These are phyloP conservation scores for Larix kaempferi DNA, from an alignment of 75 land plant genomes.

Conservation along the genomic window DNA sequence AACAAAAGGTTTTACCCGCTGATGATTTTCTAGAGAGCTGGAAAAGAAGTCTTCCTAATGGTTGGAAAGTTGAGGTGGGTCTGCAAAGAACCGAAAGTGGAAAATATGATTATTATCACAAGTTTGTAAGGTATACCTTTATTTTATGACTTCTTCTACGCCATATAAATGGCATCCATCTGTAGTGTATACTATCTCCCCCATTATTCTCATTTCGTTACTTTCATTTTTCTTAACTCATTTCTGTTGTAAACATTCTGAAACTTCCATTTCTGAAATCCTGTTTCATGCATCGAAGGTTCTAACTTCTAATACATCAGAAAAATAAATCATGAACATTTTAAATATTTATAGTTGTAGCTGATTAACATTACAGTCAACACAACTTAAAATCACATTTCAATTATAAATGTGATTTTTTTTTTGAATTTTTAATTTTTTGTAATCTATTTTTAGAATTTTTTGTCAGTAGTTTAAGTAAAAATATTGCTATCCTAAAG, in stretches of 20 bases:
- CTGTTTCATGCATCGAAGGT: background rate
- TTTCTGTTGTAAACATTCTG: background rate
- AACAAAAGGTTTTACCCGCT: background rate
- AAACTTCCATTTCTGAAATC: background rate
- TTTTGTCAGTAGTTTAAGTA: too few relatives aligned
- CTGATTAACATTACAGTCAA: too few relatives aligned
- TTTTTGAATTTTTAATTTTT: too few relatives aligned
- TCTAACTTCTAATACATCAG: background rate
- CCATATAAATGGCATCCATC: background rate
- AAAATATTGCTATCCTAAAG: too few relatives aligned
- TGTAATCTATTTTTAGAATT: too few relatives aligned
- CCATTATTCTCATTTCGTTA: background rate
- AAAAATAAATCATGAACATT: background rate
- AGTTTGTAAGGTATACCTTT: conserved; percentile 5
- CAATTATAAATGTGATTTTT: too few relatives aligned
- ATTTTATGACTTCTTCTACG: background rate
- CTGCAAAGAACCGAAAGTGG: background rate
- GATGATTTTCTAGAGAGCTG: background rate
- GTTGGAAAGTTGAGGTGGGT: background rate
- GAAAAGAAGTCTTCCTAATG: background rate
- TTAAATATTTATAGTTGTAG: background rate
- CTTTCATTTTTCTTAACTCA: background rate
- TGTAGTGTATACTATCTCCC: background rate
- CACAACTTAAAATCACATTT: too few relatives aligned
- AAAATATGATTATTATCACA: background rate